Evolutionary conservation across 192 early-diverging fungal genomes (phyloP).

Genomic region (Obelidium mucronatum): DNA sequence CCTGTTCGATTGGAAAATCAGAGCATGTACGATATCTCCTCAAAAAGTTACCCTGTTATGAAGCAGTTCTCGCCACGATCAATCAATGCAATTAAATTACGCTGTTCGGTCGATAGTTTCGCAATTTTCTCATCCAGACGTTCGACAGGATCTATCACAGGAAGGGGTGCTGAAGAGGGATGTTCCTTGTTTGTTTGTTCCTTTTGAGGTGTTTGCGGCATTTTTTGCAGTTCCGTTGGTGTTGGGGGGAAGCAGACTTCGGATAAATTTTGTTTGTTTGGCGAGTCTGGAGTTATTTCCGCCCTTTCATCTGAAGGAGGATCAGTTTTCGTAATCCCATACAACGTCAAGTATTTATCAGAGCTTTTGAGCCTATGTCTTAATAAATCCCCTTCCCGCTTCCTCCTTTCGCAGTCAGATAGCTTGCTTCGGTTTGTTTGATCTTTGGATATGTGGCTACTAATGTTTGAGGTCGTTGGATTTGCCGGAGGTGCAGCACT

Average conservation of each 20-base stretch:
- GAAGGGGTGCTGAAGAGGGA: no score
- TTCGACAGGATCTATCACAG: no score
- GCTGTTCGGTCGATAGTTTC: slow-evolving; percentile 9
- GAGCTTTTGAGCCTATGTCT: background rate
- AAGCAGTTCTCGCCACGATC: slow-evolving; percentile 1
- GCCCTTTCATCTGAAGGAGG: background rate
- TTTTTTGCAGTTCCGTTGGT: background rate
- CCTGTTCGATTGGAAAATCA: background rate
- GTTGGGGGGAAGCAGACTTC: no score
- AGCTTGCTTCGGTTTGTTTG: background rate
- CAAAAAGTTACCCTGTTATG: background rate
- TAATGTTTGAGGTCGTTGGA: background rate
- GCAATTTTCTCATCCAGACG: background rate
- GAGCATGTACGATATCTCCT: background rate
- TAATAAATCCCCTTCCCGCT: background rate
- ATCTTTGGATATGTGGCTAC: background rate
- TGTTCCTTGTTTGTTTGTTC: no score
- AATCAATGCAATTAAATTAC: background rate
- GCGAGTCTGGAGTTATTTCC: no score
- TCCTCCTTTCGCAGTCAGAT: background rate
- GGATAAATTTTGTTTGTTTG: no score
- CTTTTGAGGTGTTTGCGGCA: background rate
- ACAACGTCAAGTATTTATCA: background rate
- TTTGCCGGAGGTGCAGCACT: background rate
- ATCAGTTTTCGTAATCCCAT: background rate